A percentile compares a stretch with the other conserved stretches of the same genome.
These are phyloP conservation scores for Cordyceps militaris DNA, from an alignment of 2,329 filamentous ascomycete species.

Conservation along the genomic window DNA sequence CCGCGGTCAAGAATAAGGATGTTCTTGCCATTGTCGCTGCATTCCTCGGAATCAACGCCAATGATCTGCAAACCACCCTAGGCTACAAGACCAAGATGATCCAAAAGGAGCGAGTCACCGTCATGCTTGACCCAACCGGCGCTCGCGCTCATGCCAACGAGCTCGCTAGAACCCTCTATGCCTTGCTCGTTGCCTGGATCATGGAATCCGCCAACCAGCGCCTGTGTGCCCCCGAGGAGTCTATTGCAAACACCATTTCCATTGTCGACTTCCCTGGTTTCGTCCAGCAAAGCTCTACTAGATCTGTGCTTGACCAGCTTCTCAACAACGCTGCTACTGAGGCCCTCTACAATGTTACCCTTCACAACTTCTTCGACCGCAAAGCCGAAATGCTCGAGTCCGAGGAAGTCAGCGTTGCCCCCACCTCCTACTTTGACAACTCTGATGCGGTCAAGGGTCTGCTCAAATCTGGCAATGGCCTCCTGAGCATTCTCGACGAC, in stretches of 20 bases:
- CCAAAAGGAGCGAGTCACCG: conserved; percentile 91
- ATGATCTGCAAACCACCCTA: conserved; percentile 78
- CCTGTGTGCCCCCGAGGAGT: conserved; percentile 78
- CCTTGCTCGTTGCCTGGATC: conserved; percentile 85
- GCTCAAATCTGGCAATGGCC: conserved; percentile 84
- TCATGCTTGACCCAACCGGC: conserved; percentile 91
- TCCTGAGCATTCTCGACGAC: conserved; percentile 91
- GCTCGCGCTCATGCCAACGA: conserved; percentile 91
- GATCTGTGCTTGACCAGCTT: conserved; percentile 82
- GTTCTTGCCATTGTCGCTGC: conserved; percentile 78
- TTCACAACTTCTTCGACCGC: conserved; percentile 93
- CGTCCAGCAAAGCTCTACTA: conserved; percentile 73
- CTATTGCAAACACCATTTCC: conserved; percentile 87
- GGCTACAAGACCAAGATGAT: conserved; percentile 97
- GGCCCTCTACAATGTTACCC: conserved; percentile 82
- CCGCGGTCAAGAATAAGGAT: conserved; percentile 89
- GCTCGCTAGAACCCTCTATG: conserved; percentile 86
- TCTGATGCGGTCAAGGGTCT: conserved; percentile 88
- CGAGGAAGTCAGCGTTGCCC: conserved; percentile 83
- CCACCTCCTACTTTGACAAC: conserved; percentile 97
- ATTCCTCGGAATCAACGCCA: conserved; percentile 80
- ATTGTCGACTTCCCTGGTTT: conserved; percentile 97
- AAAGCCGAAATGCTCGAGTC: conserved; percentile 90
- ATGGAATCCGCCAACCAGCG: conserved; percentile 89
- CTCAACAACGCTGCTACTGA: conserved; percentile 93